Base-by-base conservation (phyloP, 2,329 filamentous ascomycete genomes). In the Fusarium ambrosium region DNA sequence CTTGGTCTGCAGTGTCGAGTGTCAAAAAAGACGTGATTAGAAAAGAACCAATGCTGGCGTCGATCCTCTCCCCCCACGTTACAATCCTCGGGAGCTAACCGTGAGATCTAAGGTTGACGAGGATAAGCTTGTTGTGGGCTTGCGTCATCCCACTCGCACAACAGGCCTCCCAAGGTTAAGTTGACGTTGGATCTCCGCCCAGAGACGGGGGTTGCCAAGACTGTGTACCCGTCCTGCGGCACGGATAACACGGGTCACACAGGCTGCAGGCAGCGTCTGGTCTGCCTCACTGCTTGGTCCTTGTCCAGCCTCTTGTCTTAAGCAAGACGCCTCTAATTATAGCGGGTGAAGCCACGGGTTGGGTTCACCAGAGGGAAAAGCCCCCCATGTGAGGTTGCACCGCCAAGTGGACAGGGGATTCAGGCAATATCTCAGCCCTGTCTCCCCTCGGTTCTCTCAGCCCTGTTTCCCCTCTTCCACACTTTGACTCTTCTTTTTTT, bases 351-450 rank as follows among this genome's bases (percentile, higher is more conserved):
- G n/a, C 53, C 29, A 56, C 53, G n/a, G 53, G 6, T n/a, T n/a
- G 11, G 7, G 27, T 32, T 53, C 48, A 20, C 11, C 18, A 53
- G 27, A 32, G 18, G 24, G 27, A 53, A 53, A 53, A 13, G 13
- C 45, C 27, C 24, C 27, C 48, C 32, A 58, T 58, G 55, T 24
- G 55, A 36, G 55, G 32, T 58, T 37, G 24, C 55, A 58, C n/a
- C 29, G 32, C 32, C 43, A 27, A 56, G n/a, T 36, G n/a, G 55
- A 37, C 55, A 58, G 29, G 32, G 55, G 29, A 58, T 22, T 58
- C 34, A 60, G 56, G 56, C 56, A 41, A 41, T 60, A 58, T 58
- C 55, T 58, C 55, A 58, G 55, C 55, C 55, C 55, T 58, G 55
- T 36, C 34, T 13, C 29, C 53, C 20, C 55, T 36, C 48, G 32